Evolutionary conservation across 1,284 basidiomycete species (phyloP).

Genomic region (Cryptococcus jaspeensis): DNA sequence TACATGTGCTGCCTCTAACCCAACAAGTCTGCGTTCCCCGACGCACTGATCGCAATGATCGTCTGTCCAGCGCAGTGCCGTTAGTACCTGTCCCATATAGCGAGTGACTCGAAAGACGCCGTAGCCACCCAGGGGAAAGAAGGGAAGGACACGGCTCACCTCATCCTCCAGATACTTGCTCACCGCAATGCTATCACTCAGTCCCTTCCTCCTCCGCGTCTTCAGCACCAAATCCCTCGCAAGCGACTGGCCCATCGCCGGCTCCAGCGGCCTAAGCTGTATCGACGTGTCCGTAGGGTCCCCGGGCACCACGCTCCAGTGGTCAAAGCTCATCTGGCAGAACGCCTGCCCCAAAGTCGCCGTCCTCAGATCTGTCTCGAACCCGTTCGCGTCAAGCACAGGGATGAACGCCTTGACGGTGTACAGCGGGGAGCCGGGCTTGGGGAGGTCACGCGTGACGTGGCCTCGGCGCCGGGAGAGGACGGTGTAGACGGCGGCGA

Average conservation of each 20-base stretch:
- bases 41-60: conserved; percentile 75
- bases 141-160: conserved; percentile 28
- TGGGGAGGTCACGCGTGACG: conserved; percentile 95
- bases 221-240: conserved; percentile 93
- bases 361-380: conserved; percentile 96
- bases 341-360: conserved; percentile 98
- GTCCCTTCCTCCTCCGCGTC: conserved; percentile 90
- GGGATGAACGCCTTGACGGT: conserved; percentile 97
- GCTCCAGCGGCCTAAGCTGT: conserved; percentile 91
- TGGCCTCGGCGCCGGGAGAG: conserved; percentile 94
- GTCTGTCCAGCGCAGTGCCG: conserved; percentile 19
- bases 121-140: neutral
- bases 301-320: conserved; percentile 98
- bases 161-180: conserved; percentile 94
- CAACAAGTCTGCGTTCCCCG: conserved; percentile 82
- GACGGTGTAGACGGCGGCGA: conserved; percentile 96
- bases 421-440: conserved; percentile 94
- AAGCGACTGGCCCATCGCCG: conserved; percentile 88
- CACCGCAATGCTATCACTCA: conserved; percentile 89
- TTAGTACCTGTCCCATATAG: neutral
- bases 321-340: conserved; percentile 92
- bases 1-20: conserved; percentile 49
- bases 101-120: too few species aligned
- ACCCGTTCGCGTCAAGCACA: conserved; percentile 97
- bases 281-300: conserved; percentile 96